phyloP scores from a whole-genome alignment of 2,329 filamentous ascomycete species.

The Sclerotinia trifoliorum region DNA sequence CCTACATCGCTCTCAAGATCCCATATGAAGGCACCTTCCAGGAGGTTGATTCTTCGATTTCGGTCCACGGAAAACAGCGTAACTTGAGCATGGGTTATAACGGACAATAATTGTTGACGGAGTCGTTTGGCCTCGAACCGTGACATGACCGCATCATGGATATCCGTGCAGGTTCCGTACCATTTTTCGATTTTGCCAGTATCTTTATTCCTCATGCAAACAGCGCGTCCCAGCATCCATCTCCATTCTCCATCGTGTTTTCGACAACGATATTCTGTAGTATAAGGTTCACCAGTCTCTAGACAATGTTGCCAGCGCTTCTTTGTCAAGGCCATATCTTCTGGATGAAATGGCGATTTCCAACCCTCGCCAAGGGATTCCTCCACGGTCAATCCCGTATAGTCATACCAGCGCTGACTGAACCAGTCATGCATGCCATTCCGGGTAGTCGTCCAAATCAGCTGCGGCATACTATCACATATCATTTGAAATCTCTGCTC shows the following conservation, averaged over 20 bases:
- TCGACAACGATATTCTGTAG: constrained; percentile 68
- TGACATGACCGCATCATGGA: constrained; percentile 70
- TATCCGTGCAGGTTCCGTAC: constrained; percentile 79
- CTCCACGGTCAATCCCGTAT: constrained; percentile 65
- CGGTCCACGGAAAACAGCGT: constrained; percentile 72
- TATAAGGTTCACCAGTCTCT: constrained; percentile 65
- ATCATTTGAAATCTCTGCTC: constrained; percentile 74
- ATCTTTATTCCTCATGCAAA: constrained; percentile 64
- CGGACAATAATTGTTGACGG: constrained; percentile 67
- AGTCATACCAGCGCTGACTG: constrained; percentile 73
- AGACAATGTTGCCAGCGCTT: constrained; percentile 62
- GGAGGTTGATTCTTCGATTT: constrained; percentile 60
- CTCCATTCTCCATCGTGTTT: constrained; percentile 68
- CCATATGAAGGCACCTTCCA: constrained; percentile 67
- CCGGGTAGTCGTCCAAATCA: constrained; percentile 71
- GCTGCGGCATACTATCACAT: constrained; percentile 69
- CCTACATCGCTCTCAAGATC: constrained; percentile 39
- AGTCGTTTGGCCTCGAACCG: constrained; percentile 64
- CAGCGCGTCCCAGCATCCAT: constrained; percentile 74
- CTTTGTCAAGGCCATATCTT: constrained; percentile 59
- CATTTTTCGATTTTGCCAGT: constrained; percentile 71
- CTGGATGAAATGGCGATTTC: constrained; percentile 65
- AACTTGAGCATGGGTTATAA: constrained; percentile 72
- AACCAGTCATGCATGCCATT: constrained; percentile 71
- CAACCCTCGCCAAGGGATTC: constrained; percentile 63